Evolutionary conservation across 805 yeast genomes (phyloP).

Genomic region (Metschnikowia kunwiensis): DNA sequence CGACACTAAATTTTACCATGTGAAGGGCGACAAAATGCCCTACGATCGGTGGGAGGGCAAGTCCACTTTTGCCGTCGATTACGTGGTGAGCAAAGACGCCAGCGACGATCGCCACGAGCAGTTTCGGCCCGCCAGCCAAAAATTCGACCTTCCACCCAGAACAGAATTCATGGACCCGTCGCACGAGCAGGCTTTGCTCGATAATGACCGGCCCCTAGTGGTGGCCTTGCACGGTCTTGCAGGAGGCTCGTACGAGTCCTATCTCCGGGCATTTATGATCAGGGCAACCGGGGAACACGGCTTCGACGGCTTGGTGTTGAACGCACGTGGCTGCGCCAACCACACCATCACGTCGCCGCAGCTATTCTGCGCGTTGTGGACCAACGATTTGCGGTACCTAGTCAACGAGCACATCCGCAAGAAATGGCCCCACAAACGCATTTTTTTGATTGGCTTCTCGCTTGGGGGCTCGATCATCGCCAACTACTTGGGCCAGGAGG

Average conservation of each 20-base stretch:
- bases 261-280: conserved; percentile 54
- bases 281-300: conserved; percentile 39
- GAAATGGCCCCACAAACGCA: conserved; percentile 57
- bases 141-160: conserved; percentile 62
- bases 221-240: conserved; percentile 70
- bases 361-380: conserved; percentile 64
- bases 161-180: conserved; percentile 55
- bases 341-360: conserved; percentile 68
- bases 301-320: conserved; percentile 58
- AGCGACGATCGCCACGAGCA: conserved; percentile 23
- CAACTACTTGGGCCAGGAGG: conserved; percentile 69
- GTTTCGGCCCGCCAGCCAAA: conserved; percentile 44
- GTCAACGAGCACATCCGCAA: conserved; percentile 47
- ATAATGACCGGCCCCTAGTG: conserved; percentile 50
- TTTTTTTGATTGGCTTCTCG: conserved; percentile 68
- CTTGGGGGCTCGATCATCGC: conserved; percentile 67
- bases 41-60: conserved; percentile 42
- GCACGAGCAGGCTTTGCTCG: conserved; percentile 36
- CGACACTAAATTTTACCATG: conserved; percentile 22
- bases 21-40: conserved; percentile 27
- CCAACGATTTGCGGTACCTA: conserved; percentile 63
- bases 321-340: conserved; percentile 75
- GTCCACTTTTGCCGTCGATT: conserved; percentile 50
- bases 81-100: conserved; percentile 31
- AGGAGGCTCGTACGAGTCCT: conserved; percentile 79